Evolutionary conservation across 768 basidiomycete genomes (phyloP), one percentile per base, ranked within the genome.

Genomic region (Rhodotorula paludigena): DNA sequence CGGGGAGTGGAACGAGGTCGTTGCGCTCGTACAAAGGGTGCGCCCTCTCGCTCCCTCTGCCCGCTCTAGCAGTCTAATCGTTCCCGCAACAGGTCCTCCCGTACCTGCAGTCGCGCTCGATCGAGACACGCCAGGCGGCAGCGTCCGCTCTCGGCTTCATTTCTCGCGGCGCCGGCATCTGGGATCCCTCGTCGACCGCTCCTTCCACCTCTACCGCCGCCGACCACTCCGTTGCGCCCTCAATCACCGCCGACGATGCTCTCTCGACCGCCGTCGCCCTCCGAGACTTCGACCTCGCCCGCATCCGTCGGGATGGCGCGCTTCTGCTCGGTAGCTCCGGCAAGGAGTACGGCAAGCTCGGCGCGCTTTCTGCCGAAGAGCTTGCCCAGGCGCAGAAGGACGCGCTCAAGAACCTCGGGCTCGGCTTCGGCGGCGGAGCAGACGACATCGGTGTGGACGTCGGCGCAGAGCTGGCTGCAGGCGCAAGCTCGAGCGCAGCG

Each of bases 311-410:
- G n/a, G 86, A 86, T 64, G 86, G 87, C 11, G 85, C 84, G 33
- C 83, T 90, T 6, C 83, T 99, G 7, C 83, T 99, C 4, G 89
- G 90, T 2, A 94, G 91, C 5, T 92, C 93, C 0, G 94, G 94
- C 11, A 92, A 91, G 74, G 94, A 99, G 78, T 98, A 92, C 69
- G 69, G 51, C 63, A 60, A 55, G 9, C 36, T 53, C 28, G 57
- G 62, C 28, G 53, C 54, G 8, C 57, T 66, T 0, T 68, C 74
- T 2, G 68, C 73, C 5, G 83, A 85, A 41, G 91, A 93, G 77
- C 88, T 93, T 9, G 89, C 87, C 76, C 87, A 87, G 63, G 90
- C 90, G 4, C 86, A 90, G 33, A 89, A 87, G 75, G 91, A 92
- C 75, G 89, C 90, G 16, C 89, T 93, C 86, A 85, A 84, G 38